Conservation (phyloP, 495 filamentous ascomycete genomes). For the Podospora sp. region DNA sequence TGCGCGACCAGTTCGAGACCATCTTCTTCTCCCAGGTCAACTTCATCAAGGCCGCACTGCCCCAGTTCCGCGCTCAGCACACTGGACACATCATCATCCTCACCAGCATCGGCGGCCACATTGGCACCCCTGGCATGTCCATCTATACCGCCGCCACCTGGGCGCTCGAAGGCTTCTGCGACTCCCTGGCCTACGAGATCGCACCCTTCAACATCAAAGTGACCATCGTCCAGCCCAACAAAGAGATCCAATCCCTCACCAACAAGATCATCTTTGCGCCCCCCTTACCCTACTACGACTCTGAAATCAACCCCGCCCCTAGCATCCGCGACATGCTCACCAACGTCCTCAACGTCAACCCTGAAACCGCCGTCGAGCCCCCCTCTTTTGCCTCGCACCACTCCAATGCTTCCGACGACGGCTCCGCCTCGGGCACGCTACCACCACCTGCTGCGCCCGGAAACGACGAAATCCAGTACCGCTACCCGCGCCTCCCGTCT, state of each 20-base stretch:
- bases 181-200: slow-evolving; percentile 94
- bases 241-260: slow-evolving; percentile 80
- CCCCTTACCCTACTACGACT: slow-evolving; percentile 71
- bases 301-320: slow-evolving; percentile 74
- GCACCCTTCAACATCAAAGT: slow-evolving; percentile 97
- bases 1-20: slow-evolving; percentile 88
- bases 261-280: slow-evolving; percentile 84
- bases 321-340: slow-evolving; percentile 78
- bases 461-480: slow-evolving; percentile 61
- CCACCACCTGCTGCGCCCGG: slow-evolving; percentile 6
- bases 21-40: slow-evolving; percentile 95
- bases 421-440: neutral
- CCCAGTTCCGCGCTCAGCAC: slow-evolving; percentile 73
- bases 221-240: slow-evolving; percentile 86
- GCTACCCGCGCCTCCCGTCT: slow-evolving; percentile 70
- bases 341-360: slow-evolving; percentile 64
- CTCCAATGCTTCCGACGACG: slow-evolving; percentile 6
- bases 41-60: slow-evolving; percentile 87
- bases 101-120: slow-evolving; percentile 86
- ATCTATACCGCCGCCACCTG: slow-evolving; percentile 91
- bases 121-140: slow-evolving; percentile 88
- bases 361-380: slow-evolving; percentile 53
- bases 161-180: slow-evolving; percentile 97
- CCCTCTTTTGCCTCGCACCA: neutral
- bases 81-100: slow-evolving; percentile 89